Base-by-base conservation (phyloP, 1,284 basidiomycete species). In the Trichosporon sp. region DNA sequence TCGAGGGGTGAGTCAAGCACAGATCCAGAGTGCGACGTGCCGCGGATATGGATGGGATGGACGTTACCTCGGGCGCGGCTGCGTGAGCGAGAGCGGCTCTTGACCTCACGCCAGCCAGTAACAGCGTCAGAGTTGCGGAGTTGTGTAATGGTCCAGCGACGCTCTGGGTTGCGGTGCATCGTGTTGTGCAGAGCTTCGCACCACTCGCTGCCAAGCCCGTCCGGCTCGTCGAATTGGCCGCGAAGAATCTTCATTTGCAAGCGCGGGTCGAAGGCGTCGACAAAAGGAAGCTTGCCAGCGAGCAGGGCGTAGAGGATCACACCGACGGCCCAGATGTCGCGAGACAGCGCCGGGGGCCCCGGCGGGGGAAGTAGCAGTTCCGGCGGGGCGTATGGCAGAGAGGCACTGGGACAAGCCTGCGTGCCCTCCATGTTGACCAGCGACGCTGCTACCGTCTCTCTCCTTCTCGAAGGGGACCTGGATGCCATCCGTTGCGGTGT, bases 251-350 rank as follows among this genome's bases (percentile, higher is more conserved):
- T 95, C 85, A 92, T 88, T 67, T 91, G 89, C 66, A 96, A 79
- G 56, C 94, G 82, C 0, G 92, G 92, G 76, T 96, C 94, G 74
- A 91, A 97, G 0, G 88, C 82, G 78, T 97, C 94, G 31, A 77
- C 81, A 75, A 96, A 96, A 0, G 94, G 94, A 3, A 96, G 81
- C 31, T 84, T 82, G 2, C 91, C 92, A 0, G 87, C 88, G 31
- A 96, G 83, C 3, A 96, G 83, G 4, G 89, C 87, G 72, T 92
- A 91, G 0, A 96, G 85, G 70, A 95, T 85, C 59, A 94, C 88
- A 0, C 94, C 94, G 1, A 95, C 80, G 0, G 94, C 93, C 94
- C 94, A 97, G 33, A 96, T 88, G 70, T 97, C 94, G 75, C 92
- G 90, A 0, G 89, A 86, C 13, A 80, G 70, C 0, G 71, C 75